A percentile compares a stretch with the other conserved stretches of the same genome.
Conservation (phyloP, 345 rosid species). For the Odontarrhena argentea region DNA sequence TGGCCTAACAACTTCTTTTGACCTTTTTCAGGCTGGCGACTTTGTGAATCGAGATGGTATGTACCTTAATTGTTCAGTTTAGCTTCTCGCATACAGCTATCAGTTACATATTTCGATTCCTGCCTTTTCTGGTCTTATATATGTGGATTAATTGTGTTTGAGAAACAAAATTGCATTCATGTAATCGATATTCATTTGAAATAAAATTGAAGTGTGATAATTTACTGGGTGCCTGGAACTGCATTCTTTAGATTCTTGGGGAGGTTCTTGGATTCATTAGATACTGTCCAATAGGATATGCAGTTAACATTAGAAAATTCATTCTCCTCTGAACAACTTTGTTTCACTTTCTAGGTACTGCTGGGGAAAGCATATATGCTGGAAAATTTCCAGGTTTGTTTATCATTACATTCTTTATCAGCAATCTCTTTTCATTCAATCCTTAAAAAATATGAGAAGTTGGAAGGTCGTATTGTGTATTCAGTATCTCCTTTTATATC, state of each 20-base stretch:
- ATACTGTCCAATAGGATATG: slow-evolving; percentile 15
- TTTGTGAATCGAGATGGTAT: slow-evolving; percentile 88
- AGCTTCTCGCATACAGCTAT: slow-evolving; percentile 12
- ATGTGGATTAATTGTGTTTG: not conserved
- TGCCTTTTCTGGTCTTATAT: slow-evolving; percentile 7
- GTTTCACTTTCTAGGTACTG: slow-evolving; percentile 58
- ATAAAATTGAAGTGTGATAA: slow-evolving; percentile 5
- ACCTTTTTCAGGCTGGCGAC: slow-evolving; percentile 90
- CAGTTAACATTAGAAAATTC: slow-evolving; percentile 21
- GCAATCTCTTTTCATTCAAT: slow-evolving; percentile 22
- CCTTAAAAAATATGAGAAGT: not conserved
- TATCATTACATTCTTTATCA: slow-evolving; percentile 5
- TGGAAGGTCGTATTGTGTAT: not conserved
- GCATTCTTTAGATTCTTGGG: slow-evolving; percentile 22
- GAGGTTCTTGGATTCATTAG: slow-evolving; percentile 20
- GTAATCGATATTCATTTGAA: not conserved
- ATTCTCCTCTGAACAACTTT: slow-evolving; percentile 12
- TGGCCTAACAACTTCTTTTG: slow-evolving; percentile 42
- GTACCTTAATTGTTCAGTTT: slow-evolving; percentile 33
- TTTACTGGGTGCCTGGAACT: slow-evolving; percentile 19
- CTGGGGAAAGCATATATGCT: slow-evolving; percentile 91
- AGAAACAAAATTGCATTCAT: slow-evolving; percentile 5
- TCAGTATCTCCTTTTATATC: slow-evolving; percentile 10
- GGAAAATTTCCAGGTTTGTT: slow-evolving; percentile 87
- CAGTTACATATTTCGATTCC: slow-evolving; percentile 8